Evolutionary conservation across 2,329 filamentous ascomycete species (phyloP).

Genomic region (Neonectria ditissima): DNA sequence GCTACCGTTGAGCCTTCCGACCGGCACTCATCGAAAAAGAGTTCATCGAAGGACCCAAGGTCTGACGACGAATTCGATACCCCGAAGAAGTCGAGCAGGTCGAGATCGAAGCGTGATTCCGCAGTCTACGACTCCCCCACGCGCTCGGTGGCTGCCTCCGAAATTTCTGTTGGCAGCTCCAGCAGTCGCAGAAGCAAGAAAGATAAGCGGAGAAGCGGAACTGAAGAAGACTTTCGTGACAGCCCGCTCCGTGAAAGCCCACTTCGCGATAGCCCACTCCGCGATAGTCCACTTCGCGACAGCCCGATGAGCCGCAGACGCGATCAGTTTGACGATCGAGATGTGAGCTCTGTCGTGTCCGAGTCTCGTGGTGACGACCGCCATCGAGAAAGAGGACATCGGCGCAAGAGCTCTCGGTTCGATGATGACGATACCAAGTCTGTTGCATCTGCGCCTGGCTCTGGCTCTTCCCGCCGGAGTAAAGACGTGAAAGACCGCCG

Average conservation of each 20-base stretch:
- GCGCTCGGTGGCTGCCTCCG: conserved; percentile 51
- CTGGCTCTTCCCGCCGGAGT: conserved; percentile 49
- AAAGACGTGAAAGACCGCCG: conserved; percentile 45
- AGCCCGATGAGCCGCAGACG: conserved; percentile 55
- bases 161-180: conserved; percentile 51
- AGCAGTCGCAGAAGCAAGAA: conserved; percentile 57
- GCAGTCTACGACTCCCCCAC: conserved; percentile 46
- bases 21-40: conserved; percentile 5
- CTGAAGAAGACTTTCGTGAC: conserved; percentile 51
- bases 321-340: conserved; percentile 58
- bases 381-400: conserved; percentile 50
- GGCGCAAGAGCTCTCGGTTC: conserved; percentile 50
- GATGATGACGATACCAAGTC: conserved; percentile 63
- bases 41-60: conserved; percentile 30
- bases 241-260: conserved; percentile 42
- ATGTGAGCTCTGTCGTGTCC: conserved; percentile 63
- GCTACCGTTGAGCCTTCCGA: conserved; percentile 29
- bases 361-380: conserved; percentile 53
- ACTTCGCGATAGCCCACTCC: conserved; percentile 49
- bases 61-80: conserved; percentile 45
- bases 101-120: conserved; percentile 50
- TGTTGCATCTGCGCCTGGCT: conserved; percentile 53
- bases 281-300: conserved; percentile 39
- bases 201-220: conserved; percentile 52
- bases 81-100: conserved; percentile 49